These are phyloP conservation scores for Vanilla planifolia DNA, from an alignment of 106 monocot genomes.

Conservation along the genomic window DNA sequence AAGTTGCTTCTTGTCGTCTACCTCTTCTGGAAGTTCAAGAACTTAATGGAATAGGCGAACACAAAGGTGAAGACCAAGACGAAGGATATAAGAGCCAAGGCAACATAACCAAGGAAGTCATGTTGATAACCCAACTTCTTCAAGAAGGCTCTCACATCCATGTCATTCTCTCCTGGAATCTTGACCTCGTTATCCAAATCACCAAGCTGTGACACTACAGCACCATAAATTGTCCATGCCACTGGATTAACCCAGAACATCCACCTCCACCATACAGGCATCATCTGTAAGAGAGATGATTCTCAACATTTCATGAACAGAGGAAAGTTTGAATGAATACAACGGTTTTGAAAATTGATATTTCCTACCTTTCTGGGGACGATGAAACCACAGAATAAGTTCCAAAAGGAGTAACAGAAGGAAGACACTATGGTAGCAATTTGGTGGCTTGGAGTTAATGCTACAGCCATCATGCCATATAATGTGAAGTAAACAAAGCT, in stretches of 20 bases:
- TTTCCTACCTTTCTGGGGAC: constrained; percentile 47
- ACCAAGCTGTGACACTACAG: constrained; percentile 59
- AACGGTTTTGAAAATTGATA: background rate
- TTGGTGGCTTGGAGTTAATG: constrained; percentile 52
- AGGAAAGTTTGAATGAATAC: too few species aligned
- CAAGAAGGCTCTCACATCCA: constrained; percentile 38
- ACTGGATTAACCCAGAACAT: constrained; percentile 83
- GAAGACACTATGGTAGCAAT: constrained; percentile 41
- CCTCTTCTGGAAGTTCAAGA: constrained; percentile 72
- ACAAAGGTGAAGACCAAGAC: constrained; percentile 47
- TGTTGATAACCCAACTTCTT: constrained; percentile 40
- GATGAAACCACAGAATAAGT: constrained; percentile 71
- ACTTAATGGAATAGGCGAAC: constrained; percentile 67
- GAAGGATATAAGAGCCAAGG: constrained; percentile 47
- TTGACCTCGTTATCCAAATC: constrained; percentile 20
- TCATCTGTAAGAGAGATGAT: constrained; percentile 37
- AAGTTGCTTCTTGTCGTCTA: too few species aligned
- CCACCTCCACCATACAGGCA: constrained; percentile 94
- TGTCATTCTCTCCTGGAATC: constrained; percentile 38
- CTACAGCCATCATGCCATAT: constrained; percentile 79
- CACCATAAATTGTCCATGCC: constrained; percentile 69
- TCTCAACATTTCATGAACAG: too few species aligned
- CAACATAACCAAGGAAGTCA: constrained; percentile 49
- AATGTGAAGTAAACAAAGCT: constrained; percentile 57
- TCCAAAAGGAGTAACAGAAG: constrained; percentile 74